Evolutionary conservation across 306 rosid genomes (phyloP).

Genomic region (Ammopiptanthus mongolicus): DNA sequence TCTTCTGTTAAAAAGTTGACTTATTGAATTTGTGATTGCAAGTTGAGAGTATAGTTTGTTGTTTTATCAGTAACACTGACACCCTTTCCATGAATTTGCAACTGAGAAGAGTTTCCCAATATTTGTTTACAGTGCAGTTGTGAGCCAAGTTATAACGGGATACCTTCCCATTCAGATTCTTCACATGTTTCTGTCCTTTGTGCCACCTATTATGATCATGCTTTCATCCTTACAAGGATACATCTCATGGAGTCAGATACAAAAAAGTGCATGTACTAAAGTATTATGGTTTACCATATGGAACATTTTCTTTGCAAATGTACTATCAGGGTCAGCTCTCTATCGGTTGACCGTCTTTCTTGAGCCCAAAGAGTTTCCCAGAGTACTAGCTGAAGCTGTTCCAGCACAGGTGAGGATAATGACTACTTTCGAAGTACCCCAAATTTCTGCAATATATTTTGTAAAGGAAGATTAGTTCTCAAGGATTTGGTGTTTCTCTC

Average conservation of each 20-base stretch:
- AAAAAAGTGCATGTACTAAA: slow-evolving; percentile 62
- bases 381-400: slow-evolving; percentile 75
- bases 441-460: background rate
- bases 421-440: background rate
- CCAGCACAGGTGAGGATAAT: slow-evolving; percentile 65
- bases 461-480: background rate
- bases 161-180: slow-evolving; percentile 86
- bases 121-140: slow-evolving; percentile 52
- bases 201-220: slow-evolving; percentile 70
- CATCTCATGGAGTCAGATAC: slow-evolving; percentile 65
- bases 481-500: background rate
- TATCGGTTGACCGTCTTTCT: slow-evolving; percentile 54
- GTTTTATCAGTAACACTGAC: background rate
- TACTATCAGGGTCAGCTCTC: slow-evolving; percentile 71
- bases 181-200: slow-evolving; percentile 40
- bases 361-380: slow-evolving; percentile 74
- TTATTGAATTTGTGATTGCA: background rate
- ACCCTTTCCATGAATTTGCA: background rate
- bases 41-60: slow-evolving; percentile 1
- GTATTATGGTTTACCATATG: slow-evolving; percentile 78
- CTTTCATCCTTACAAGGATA: slow-evolving; percentile 75
- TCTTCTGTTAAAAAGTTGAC: background rate
- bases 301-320: slow-evolving; percentile 85
- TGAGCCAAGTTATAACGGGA: slow-evolving; percentile 75
- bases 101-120: slow-evolving; percentile 4